Evolutionary conservation across 371 early-diverging fungal genomes (phyloP), one percentile per base, ranked within the genome.

Genomic region (Apophysomyces elegans): DNA sequence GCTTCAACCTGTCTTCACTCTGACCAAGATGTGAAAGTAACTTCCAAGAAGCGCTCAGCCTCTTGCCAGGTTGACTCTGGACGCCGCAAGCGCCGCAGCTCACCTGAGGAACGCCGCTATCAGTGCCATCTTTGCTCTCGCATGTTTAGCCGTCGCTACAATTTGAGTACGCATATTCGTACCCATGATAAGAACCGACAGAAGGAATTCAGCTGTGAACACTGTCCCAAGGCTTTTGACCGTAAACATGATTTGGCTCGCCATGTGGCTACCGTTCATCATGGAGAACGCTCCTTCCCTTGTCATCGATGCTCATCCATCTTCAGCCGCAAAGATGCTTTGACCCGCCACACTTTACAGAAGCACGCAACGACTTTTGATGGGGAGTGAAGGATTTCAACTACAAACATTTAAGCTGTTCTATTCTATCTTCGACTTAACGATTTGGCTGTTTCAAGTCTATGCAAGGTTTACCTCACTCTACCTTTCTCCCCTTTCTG

Each of bases 201-300:
- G 16, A 86, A 86, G 61, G 85, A 81, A 8, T 90, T 83, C 72
- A 32, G 54, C 32, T 93, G 93, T 68, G 62, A 69, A 1, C 59
- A 71, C 0, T 91, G 91, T 56, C 63, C 58, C 12, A 84, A 81
- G 58, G 62, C 76, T 4, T 91, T 90, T 71, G 84, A 84, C 14
- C 81, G 91, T 56, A 83, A 81, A 54, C 86, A 89, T 57, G 90
- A 95, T 70, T 75, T 91, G 56, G 87, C 88, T 67, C 82, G 95
- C 21, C 94, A 95, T 67, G 67, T 82, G 37, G 80, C 79, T 12
- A 83, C 86, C 5, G 88, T 87, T 26, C 91, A 90, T 62, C 70
- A 79, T 37, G 78, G 78, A 16, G 82, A 84, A 70, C 79, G 86
- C 16, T 69, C 78, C 21, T 79, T 76, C 70, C 61, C 58, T 35